Base-by-base conservation (phyloP, 129 eudicot species). In the Glebionis coronaria region DNA sequence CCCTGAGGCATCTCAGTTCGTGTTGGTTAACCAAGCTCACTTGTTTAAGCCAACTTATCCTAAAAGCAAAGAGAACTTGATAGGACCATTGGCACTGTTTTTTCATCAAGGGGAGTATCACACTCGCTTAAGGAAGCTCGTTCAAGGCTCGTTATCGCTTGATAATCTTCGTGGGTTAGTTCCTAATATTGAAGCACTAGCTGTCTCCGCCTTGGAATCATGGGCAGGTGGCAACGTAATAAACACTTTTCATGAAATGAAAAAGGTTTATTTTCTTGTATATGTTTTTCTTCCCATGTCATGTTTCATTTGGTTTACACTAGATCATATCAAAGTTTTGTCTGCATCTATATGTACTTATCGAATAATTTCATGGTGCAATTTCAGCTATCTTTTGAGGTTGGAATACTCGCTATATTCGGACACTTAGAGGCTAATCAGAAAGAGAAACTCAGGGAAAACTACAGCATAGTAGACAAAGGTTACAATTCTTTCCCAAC, bases 91-190 rank as follows among this genome's bases (percentile, higher is more conserved):
- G 19, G 85, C 88, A 18, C 67, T 83, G 25, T 83, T 83, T 71
- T 83, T 80, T 45, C 88, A 83, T 71, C 81, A 83, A 77, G 88
- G 88, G 6, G 81, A 80, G 42, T 83, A 80, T 53, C 88, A 83
- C 38, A 16, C 75, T 73, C 63, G 83, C 20, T 54, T 83, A 42
- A 63, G 88, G 80, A 83, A 83, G 71, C 78, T 83, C 5, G 81
- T 83, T 44, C 85, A 77, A 69, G 61, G 83, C n/a, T 66, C 88
- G 0, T 59, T 83, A 8, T 73, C 81, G 4, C 88, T 79, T 46
- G 85, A 74, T 23, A 65, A 82, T 19, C 70, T 83, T 16, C 82
- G 83, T 49, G 35, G 73, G 2, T 61, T 80, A 14, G 85, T 83
- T 45, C 52, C 83, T 3, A 76, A 75, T 61, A 77, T 83, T 12